A percentile compares a stretch with the other conserved stretches of the same genome.
phyloP scores from a whole-genome alignment of 495 filamentous ascomycete genomes.

The Penicillium coprophilum region DNA sequence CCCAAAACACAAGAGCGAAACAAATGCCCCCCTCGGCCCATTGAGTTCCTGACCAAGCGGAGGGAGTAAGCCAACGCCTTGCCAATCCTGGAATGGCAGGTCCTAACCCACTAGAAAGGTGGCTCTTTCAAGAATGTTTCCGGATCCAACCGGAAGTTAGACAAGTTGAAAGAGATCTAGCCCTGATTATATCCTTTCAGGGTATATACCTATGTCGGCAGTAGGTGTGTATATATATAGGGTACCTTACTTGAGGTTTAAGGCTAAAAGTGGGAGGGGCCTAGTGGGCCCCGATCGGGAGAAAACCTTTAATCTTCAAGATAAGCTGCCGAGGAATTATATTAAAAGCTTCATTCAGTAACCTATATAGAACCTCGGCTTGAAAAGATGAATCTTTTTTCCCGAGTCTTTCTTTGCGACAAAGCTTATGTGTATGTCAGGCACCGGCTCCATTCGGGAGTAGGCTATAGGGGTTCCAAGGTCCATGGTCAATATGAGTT shows the following conservation, averaged over 20 bases:
- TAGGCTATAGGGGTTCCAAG: constrained; percentile 8
- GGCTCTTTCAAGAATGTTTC: constrained; percentile 17
- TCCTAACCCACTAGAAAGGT: constrained; percentile 12
- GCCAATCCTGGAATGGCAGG: constrained; percentile 18
- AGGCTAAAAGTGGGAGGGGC: constrained; percentile 12
- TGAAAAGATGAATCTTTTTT: neutral
- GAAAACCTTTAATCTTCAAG: neutral
- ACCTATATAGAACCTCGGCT: neutral
- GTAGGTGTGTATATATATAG: neutral
- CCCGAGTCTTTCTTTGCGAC: neutral
- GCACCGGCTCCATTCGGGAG: constrained; percentile 12
- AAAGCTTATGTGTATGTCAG: neutral
- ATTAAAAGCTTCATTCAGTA: neutral
- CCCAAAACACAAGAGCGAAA: neutral
- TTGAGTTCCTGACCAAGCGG: constrained; percentile 23
- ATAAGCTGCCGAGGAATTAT: constrained; percentile 1
- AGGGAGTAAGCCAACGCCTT: constrained; percentile 11
- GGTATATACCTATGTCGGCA: too few species aligned
- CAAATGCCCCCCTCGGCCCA: constrained; percentile 5
- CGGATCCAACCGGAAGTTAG: constrained; percentile 12
- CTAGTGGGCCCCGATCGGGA: constrained; percentile 22
- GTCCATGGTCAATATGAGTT: constrained; percentile 15
- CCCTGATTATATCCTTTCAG: too few species aligned
- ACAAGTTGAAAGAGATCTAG: too few species aligned
- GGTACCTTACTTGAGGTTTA: constrained; percentile 4